Conservation (phyloP, 306 rosid species). For the Hippophae rhamnoides region DNA sequence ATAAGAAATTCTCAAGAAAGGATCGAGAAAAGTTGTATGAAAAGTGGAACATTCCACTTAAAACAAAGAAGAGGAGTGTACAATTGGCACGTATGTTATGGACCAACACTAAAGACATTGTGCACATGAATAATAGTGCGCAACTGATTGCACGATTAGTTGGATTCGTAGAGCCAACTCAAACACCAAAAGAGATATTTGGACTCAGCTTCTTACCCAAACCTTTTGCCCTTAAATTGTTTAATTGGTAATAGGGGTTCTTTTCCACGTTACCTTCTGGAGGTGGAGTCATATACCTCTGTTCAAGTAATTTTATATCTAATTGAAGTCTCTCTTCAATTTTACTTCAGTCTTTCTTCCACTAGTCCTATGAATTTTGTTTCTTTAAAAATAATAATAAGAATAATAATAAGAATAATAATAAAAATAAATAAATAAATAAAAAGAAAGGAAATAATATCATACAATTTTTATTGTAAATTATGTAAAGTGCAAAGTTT, state of each 20-base stretch:
- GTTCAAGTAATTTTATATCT: too few relatives aligned
- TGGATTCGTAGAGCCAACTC: slow-evolving; percentile 41
- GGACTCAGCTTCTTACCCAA: slow-evolving; percentile 47
- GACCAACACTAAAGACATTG: slow-evolving; percentile 46
- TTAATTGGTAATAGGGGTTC: slow-evolving; percentile 26
- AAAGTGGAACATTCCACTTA: slow-evolving; percentile 60
- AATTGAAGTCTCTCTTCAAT: too few relatives aligned
- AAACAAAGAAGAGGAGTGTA: slow-evolving; percentile 55
- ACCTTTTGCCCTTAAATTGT: slow-evolving; percentile 19
- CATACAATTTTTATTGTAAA: too few relatives aligned
- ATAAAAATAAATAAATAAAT: too few relatives aligned
- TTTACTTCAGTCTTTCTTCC: too few relatives aligned
- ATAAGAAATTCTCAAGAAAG: slow-evolving; percentile 43
- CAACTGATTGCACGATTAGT: slow-evolving; percentile 62
- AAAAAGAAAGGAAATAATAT: too few relatives aligned
- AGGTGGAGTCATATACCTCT: too few relatives aligned
- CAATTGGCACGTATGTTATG: slow-evolving; percentile 55
- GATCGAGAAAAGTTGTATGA: slow-evolving; percentile 52
- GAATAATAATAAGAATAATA: too few relatives aligned
- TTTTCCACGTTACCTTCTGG: too few relatives aligned
- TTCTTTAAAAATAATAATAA: too few relatives aligned
- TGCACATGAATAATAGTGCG: slow-evolving; percentile 61
- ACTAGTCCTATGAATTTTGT: too few relatives aligned
- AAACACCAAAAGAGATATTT: slow-evolving; percentile 44
- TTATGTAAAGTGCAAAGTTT: too few relatives aligned